These are phyloP conservation scores for Sporisorium scitamineum DNA, from an alignment of 1,284 basidiomycete species.

Conservation along the genomic window DNA sequence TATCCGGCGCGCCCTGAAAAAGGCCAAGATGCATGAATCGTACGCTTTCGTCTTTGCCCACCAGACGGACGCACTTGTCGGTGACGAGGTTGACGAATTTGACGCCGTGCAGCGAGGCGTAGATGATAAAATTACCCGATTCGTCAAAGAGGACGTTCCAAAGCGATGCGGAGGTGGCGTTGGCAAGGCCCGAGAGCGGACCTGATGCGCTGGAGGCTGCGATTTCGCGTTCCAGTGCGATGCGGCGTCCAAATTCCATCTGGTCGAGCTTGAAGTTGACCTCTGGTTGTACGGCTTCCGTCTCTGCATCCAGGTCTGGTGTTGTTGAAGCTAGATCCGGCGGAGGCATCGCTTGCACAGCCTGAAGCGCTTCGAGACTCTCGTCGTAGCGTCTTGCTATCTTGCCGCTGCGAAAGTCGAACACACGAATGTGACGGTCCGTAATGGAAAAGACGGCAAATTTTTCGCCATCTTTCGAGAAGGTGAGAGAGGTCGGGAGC, in stretches of 20 bases:
- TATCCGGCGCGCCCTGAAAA: slow-evolving; percentile 92
- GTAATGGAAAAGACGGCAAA: slow-evolving; percentile 93
- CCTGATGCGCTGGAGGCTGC: slow-evolving; percentile 76
- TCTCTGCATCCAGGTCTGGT: background rate
- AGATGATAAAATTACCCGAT: slow-evolving; percentile 91
- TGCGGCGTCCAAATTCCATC: slow-evolving; percentile 98
- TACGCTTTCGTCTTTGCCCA: slow-evolving; percentile 94
- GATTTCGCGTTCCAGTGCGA: slow-evolving; percentile 91
- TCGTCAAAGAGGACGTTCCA: slow-evolving; percentile 91
- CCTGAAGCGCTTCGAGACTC: slow-evolving; percentile 87
- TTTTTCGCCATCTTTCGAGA: slow-evolving; percentile 86
- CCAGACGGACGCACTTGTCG: slow-evolving; percentile 87
- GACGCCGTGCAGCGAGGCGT: slow-evolving; percentile 91
- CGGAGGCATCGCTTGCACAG: slow-evolving; percentile 16
- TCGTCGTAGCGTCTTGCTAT: slow-evolving; percentile 94
- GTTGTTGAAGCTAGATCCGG: slow-evolving; percentile 1
- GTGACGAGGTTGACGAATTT: slow-evolving; percentile 97
- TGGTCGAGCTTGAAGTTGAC: slow-evolving; percentile 88
- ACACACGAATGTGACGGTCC: slow-evolving; percentile 92
- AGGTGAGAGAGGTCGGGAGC: slow-evolving; percentile 86
- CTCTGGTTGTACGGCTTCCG: background rate
- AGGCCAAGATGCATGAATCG: slow-evolving; percentile 88
- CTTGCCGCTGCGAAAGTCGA: slow-evolving; percentile 90
- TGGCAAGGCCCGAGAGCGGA: slow-evolving; percentile 70
- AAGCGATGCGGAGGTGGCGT: slow-evolving; percentile 50